Base-by-base conservation (phyloP, 148 eudicot species). In the Chenopodium formosanum region DNA sequence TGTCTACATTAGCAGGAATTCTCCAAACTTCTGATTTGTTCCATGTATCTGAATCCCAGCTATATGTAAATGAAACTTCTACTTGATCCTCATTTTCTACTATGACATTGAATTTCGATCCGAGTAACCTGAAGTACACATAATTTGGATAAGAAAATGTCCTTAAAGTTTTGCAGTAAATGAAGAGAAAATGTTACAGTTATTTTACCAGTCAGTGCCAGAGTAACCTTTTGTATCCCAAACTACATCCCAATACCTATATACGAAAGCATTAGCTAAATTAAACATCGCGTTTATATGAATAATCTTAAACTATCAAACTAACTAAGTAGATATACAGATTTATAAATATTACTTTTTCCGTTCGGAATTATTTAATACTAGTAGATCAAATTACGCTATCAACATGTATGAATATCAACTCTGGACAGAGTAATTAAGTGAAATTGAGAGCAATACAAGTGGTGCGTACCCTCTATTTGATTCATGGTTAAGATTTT, bases 11-110 rank as follows among this genome's bases (percentile, higher is more conserved):
- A n/a, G 88, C 56, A 16, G 93, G 89, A 81, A 89, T 75, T 29
- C 78, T 72, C 75, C 82, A 75, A 7, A 50, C 73, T 27, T 67
- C 5, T 44, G 85, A 53, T 46, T 82, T 32, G 46, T 78, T 82
- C 89, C 87, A 87, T 19, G 82, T 56, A 4, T 74, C 20, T 29
- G 83, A 7, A 68, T 87, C 82, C 93, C 91, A 90, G 16, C 60
- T 74, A 37, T 56, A 74, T 4, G 87, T 76, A 81, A 93, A 93
- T 10, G 94, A 89, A 81, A 93, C 83, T 83, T 93, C 97, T 9
- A 85, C 86, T 83, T 87, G 90, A 81, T 86, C 73, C 50, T 86
- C 88, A 78, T 78, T 87, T 52, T 89, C 73, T 34, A 77, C 66
- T 56, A 93, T 72, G 19, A 93, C 82, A 69, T 81, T 84, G 34